Conservation (phyloP, 441 rosid species). For the Eutrema salsugineum region DNA sequence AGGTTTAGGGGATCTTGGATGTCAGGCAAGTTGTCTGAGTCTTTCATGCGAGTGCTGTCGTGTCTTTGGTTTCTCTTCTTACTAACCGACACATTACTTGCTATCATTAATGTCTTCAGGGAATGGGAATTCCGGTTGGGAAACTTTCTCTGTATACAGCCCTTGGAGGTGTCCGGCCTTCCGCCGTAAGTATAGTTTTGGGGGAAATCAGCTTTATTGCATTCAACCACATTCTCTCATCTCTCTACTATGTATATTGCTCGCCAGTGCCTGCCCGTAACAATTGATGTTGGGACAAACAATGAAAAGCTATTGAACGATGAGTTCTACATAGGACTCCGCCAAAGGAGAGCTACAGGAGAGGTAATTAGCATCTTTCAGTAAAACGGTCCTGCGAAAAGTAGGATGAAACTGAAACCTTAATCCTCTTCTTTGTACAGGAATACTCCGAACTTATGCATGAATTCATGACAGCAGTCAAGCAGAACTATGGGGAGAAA, state of each 20-base stretch:
- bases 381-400: not conserved
- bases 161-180: conserved; percentile 84
- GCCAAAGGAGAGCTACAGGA: conserved; percentile 80
- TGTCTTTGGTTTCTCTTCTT: not conserved
- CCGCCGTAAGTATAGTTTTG: conserved; percentile 56
- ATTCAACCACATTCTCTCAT: not conserved
- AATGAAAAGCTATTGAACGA: conserved; percentile 69
- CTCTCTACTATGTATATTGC: not conserved
- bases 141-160: conserved; percentile 88
- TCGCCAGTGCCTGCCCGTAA: conserved; percentile 80
- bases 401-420: conserved; percentile 21
- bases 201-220: not conserved
- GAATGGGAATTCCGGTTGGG: conserved; percentile 98
- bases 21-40: conserved; percentile 54
- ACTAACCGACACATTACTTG: not conserved
- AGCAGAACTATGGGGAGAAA: conserved; percentile 82
- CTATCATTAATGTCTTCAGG: conserved; percentile 39
- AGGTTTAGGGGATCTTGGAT: conserved; percentile 94
- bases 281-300: conserved; percentile 93
- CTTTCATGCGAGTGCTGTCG: not conserved
- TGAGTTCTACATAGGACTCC: conserved; percentile 85
- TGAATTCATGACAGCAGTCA: conserved; percentile 84
- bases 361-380: conserved; percentile 42
- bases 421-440: conserved; percentile 33
- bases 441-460: conserved; percentile 70